Evolutionary conservation across 2,329 filamentous ascomycete species (phyloP), one percentile per base, ranked within the genome.

Genomic region (Claviceps maximensis): DNA sequence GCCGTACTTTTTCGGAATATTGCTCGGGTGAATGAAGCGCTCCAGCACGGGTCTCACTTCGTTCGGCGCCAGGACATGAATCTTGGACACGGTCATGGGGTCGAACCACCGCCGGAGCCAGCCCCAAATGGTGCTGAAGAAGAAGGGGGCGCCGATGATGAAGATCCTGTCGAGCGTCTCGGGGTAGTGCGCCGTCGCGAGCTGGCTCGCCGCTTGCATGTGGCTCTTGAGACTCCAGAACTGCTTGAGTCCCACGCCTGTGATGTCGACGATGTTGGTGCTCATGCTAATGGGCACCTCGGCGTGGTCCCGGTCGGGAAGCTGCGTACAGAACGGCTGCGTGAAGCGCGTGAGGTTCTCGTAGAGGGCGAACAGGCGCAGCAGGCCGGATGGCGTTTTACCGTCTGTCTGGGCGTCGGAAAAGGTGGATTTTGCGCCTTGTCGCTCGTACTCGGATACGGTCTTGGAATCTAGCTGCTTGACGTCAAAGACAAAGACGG

Each of bases 61-160:
- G 53, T 79, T 65, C 9, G 80, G 74, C 48, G 77, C 76, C 52
- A 97, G 80, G 61, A 97, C 93, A 68, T 95, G 95, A 67, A 97
- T 96, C 73, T 97, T 97, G 62, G 88, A 93, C 3, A 89, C 87
- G 36, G 91, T 96, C 57, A 89, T 89, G 7, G 90, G 90, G 71
- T 90, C 86, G 63, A 95, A 95, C 89, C 90, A 95, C 63, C 86
- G 84, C 76, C 95, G 95, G 70, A 95, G 79, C 89, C 89, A 95
- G 59, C 87, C 83, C 90, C 90, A 91, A 55, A 95, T 87, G 2
- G 89, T 95, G 49, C 86, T 86, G 74, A 95, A 95, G 77, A 95
- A 95, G 47, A 79, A 73, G 8, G 91, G 91, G 0, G 91, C 91
- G 56, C 90, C 90, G 58, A 96, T 89, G 62, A 97, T 86, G 57